A percentile compares a stretch with the other conserved stretches of the same genome.
phyloP scores from a whole-genome alignment of 441 rosid genomes.

The Eruca vesicaria region DNA sequence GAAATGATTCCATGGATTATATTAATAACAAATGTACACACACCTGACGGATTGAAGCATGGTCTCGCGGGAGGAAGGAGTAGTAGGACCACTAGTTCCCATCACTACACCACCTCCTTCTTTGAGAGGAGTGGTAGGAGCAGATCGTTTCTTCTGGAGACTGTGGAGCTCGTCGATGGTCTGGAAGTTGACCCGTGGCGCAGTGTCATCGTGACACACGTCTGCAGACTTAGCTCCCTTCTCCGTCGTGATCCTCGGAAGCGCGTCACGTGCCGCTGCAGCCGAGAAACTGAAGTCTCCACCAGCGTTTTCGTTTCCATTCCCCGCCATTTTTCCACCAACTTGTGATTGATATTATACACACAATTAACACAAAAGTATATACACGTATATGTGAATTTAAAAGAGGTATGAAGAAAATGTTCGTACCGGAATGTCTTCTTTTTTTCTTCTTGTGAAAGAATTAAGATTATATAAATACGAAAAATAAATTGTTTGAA shows the following conservation, averaged over 20 bases:
- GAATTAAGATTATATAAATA: not conserved
- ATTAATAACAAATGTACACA: not conserved
- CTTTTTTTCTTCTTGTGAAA: not conserved
- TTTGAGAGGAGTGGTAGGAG: slow-evolving; percentile 63
- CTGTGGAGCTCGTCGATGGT: slow-evolving; percentile 81
- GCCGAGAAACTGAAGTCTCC: slow-evolving; percentile 38
- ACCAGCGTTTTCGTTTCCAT: not conserved
- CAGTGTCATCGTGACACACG: slow-evolving; percentile 66
- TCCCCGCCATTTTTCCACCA: slow-evolving; percentile 23
- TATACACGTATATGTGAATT: not conserved
- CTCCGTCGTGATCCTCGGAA: slow-evolving; percentile 59
- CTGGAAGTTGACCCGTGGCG: slow-evolving; percentile 54
- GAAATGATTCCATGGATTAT: not conserved
- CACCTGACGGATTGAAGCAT: slow-evolving; percentile 80
- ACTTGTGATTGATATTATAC: not conserved
- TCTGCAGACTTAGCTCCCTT: slow-evolving; percentile 27
- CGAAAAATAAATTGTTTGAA: not conserved
- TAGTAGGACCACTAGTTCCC: slow-evolving; percentile 31
- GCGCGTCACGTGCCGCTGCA: slow-evolving; percentile 37
- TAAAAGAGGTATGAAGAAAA: not conserved
- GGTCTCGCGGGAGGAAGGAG: slow-evolving; percentile 52
- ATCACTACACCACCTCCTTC: slow-evolving; percentile 14
- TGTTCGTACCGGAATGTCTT: slow-evolving; percentile 15
- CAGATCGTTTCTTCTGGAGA: slow-evolving; percentile 67
- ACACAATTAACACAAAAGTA: not conserved